A percentile compares a stretch with the other conserved stretches of the same genome.
These are phyloP conservation scores for Pseudomicrostroma phylloplanum DNA, from an alignment of 1,284 basidiomycete genomes.

Conservation along the genomic window DNA sequence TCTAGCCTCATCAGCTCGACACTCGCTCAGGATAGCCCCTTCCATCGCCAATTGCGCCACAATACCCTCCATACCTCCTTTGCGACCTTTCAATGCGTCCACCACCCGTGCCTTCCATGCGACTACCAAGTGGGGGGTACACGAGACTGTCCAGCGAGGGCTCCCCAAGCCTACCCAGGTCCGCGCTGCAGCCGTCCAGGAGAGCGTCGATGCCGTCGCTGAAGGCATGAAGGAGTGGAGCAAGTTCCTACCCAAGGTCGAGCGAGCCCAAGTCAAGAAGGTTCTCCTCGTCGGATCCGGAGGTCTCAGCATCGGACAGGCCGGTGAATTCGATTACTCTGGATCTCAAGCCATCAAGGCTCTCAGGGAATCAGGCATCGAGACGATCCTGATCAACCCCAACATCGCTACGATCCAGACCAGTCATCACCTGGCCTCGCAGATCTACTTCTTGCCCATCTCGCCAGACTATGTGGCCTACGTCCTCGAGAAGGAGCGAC, in stretches of 20 bases:
- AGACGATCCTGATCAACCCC: constrained; percentile 68
- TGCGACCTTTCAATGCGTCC: no score
- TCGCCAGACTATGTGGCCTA: constrained; percentile 97
- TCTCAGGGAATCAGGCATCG: constrained; percentile 86
- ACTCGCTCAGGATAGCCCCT: no score
- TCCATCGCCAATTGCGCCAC: no score
- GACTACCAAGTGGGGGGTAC: no score
- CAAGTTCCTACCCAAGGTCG: constrained; percentile 40
- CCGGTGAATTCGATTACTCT: constrained; percentile 99
- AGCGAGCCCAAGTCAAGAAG: constrained; percentile 73
- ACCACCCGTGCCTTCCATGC: no score
- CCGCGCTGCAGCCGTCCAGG: not conserved
- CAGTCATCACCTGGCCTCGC: constrained; percentile 87
- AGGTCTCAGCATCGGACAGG: constrained; percentile 94
- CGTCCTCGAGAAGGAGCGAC: constrained; percentile 94
- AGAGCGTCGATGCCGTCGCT: constrained; percentile 19
- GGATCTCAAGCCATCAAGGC: constrained; percentile 97
- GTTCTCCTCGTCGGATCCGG: constrained; percentile 95
- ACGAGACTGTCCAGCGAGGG: no score
- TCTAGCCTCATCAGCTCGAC: no score
- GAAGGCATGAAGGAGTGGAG: constrained; percentile 40
- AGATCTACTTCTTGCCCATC: constrained; percentile 96
- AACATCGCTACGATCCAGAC: constrained; percentile 51
- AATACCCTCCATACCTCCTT: no score
- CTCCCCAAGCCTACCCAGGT: not conserved